phyloP scores from a whole-genome alignment of 495 filamentous ascomycete genomes.

The Penicillium tannophilum region DNA sequence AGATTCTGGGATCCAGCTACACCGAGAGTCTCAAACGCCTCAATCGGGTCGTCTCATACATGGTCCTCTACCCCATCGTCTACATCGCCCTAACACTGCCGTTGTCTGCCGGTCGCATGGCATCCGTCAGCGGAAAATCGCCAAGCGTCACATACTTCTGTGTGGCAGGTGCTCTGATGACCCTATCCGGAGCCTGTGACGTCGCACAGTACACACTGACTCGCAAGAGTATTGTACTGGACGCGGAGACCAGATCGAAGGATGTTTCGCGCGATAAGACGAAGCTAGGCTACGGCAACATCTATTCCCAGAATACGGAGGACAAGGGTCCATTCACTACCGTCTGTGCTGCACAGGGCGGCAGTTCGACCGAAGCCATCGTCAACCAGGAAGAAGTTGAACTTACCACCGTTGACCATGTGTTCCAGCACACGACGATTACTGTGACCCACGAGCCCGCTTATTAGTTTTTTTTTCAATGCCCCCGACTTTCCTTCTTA shows the following conservation, averaged over 20 bases:
- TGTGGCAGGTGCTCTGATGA: slow-evolving; percentile 63
- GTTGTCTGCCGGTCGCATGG: slow-evolving; percentile 63
- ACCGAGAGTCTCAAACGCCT: slow-evolving; percentile 26
- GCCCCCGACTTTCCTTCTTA: neutral
- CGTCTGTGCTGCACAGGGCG: slow-evolving; percentile 15
- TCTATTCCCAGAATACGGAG: slow-evolving; percentile 4
- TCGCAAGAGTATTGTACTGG: slow-evolving; percentile 37
- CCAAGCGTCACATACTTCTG: slow-evolving; percentile 61
- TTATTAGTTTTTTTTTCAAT: slow-evolving; percentile 7
- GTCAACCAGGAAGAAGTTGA: slow-evolving; percentile 20
- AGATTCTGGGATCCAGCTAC: slow-evolving; percentile 24
- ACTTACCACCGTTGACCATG: slow-evolving; percentile 22
- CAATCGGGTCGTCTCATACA: slow-evolving; percentile 50
- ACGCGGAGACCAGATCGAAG: slow-evolving; percentile 27
- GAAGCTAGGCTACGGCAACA: slow-evolving; percentile 9
- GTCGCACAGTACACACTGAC: slow-evolving; percentile 66
- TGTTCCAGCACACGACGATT: slow-evolving; percentile 35
- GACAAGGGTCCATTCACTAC: slow-evolving; percentile 20
- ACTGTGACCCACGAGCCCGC: slow-evolving; percentile 32
- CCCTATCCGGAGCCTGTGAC: slow-evolving; percentile 68
- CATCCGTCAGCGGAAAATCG: slow-evolving; percentile 53
- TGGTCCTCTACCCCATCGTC: slow-evolving; percentile 69
- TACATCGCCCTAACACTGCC: slow-evolving; percentile 67
- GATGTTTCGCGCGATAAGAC: slow-evolving; percentile 14
- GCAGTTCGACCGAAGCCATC: slow-evolving; percentile 22